Evolutionary conservation across 345 rosid genomes (phyloP), one percentile per base, ranked within the genome.

Genomic region (Pseudoturritis turrita): DNA sequence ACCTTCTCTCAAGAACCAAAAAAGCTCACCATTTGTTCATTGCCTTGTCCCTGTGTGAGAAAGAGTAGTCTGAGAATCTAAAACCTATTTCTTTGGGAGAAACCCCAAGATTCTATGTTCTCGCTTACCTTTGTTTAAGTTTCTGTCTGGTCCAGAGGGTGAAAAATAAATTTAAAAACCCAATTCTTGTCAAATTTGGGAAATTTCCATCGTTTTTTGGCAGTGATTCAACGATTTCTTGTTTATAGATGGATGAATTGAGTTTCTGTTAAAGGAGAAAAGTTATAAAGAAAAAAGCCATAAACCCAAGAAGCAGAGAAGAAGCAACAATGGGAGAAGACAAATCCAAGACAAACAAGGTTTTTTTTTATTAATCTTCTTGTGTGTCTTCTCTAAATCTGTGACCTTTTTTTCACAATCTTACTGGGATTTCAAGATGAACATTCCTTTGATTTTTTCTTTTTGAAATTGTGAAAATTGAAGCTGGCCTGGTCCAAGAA

Each of bases 401-500:
- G 11, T 61, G 26, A 65, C 53, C 60, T 58, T 59, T 11, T 3
- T 13, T 62, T 59, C 29, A 36, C 3, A 15, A 72, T 64, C 44
- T 76, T 70, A 31, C 52, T 53, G 43, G 8, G n/a, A 68, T 43
- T 62, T 63, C 28, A 12, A 62, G 70, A 22, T 61, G 58, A 58
- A 59, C 22, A 19, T 21, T 65, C 15, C 43, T 50, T 23, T 45
- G 23, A 4, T 25, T 68, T 57, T 14, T 70, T 62, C 21, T 2
- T 28, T 58, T 40, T 33, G 72, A 26, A 23, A 50, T 41, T 41
- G 2, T 41, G 40, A 40, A 74, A 33, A 49, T 2, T 84, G 79
- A 87, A 95, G 99, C 81, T 95, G 80, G 88, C 98, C 51, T 95
- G 99, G 98, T 85, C 99, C 67, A 91, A 89, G 78, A 95, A 85